Evolutionary conservation across 2,329 filamentous ascomycete genomes (phyloP).

Genomic region (Stemphylium beticola): DNA sequence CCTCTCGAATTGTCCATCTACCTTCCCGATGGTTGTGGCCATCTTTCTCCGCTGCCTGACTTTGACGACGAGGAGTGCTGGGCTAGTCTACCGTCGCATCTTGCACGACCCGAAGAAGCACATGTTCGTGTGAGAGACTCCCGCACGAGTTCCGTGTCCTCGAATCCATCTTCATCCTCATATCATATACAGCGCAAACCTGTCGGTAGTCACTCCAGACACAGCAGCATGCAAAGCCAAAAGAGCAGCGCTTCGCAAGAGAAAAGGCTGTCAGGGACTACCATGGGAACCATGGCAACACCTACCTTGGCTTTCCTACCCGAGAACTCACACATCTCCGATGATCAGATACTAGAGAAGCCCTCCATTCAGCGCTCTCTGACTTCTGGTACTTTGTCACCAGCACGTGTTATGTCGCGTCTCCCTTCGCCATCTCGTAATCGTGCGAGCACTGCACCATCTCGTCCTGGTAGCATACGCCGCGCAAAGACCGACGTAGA

Average conservation of each 20-base stretch:
- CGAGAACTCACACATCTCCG: conserved; percentile 30
- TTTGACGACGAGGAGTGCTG: conserved; percentile 41
- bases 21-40: conserved; percentile 36
- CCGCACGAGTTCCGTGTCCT: conserved; percentile 35
- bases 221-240: conserved; percentile 40
- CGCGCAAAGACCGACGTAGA: conserved; percentile 51
- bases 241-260: conserved; percentile 27
- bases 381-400: conserved; percentile 32
- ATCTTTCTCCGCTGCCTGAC: conserved; percentile 49
- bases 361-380: conserved; percentile 35
- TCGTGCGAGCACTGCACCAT: conserved; percentile 45
- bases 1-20: conserved; percentile 51
- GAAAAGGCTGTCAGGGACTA: conserved; percentile 29
- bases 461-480: conserved; percentile 46
- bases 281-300: conserved; percentile 29
- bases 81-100: conserved; percentile 28
- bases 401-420: conserved; percentile 36
- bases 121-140: conserved; percentile 41
- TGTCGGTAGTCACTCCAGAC: conserved; percentile 36
- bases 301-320: conserved; percentile 34
- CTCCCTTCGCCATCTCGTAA: conserved; percentile 43
- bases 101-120: conserved; percentile 43
- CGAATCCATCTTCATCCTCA: conserved; percentile 29
- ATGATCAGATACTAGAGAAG: conserved; percentile 27
- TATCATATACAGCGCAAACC: conserved; percentile 44